Evolutionary conservation across 2,329 filamentous ascomycete species (phyloP), one percentile per base, ranked within the genome.

Genomic region (Fusarium xyrophilum): DNA sequence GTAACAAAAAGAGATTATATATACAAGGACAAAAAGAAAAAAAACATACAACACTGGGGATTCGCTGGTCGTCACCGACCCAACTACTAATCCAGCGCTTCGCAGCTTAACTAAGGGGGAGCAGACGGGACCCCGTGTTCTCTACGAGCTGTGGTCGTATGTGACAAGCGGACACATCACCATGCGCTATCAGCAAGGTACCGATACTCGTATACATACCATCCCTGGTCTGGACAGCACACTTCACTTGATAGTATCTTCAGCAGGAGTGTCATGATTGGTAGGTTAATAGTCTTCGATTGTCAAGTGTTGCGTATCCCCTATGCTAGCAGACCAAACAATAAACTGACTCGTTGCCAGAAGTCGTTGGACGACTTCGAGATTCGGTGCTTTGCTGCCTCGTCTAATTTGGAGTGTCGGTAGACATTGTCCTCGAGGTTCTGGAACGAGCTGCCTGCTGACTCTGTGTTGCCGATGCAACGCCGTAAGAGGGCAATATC

Each of bases 341-440:
- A 78, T 67, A 97, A 79, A 76, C 87, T 90, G 14, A 92, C 96
- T 73, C 91, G 88, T 81, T 91, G 92, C 88, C 92, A 96, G 77
- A 96, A 96, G 53, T 94, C 92, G 46, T 84, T 82, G 9, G 92
- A 87, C 19, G 84, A 82, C 77, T 90, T 91, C 69, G 76, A 78
- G 38, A 96, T 77, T 65, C 86, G 86, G 44, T 84, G 78, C 19
- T 80, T 81, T 9, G 78, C 80, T 30, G 85, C 82, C 7, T 85
- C 75, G 1, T 84, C 84, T 10, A 90, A 73, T 4, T 82, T 84
- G 2, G 81, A 80, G 40, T 79, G 82, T 38, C 79, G 71, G 36
- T 81, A 80, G 3, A 87, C 69, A 9, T 79, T 80, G 19, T 82
- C 78, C 55, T 83, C 80, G 21, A 91, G 75, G 12, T 77, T 74